Percentiles rank a stretch among this genome's conserved stretches.
Evolutionary conservation across 352 stramenopile genomes (phyloP).

Genomic region (Blastocystis sp.): DNA sequence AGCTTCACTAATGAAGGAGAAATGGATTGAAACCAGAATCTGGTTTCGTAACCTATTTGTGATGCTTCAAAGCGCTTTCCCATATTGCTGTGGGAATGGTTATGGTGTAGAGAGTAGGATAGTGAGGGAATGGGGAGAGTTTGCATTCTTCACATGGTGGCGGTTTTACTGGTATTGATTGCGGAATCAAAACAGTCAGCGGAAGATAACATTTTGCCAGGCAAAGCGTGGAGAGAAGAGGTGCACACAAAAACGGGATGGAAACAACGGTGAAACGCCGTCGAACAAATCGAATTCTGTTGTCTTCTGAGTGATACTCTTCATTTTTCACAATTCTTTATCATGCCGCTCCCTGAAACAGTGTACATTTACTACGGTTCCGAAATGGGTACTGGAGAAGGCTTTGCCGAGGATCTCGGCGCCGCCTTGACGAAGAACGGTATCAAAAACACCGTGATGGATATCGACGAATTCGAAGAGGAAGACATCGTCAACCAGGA

Average conservation of each 20-base stretch:
- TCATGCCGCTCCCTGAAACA: slow-evolving; percentile 22
- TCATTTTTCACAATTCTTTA: slow-evolving; percentile 7
- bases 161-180: too few species aligned
- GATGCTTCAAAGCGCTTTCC: neutral
- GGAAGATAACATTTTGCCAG: too few species aligned
- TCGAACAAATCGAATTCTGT: neutral
- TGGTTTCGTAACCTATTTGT: neutral
- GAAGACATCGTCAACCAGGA: slow-evolving; percentile 53
- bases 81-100: neutral
- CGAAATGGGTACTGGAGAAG: slow-evolving; percentile 63
- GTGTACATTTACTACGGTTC: slow-evolving; percentile 68
- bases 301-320: neutral
- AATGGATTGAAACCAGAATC: neutral
- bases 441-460: slow-evolving; percentile 56
- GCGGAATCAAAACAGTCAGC: too few species aligned
- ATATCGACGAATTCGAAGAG: slow-evolving; percentile 66
- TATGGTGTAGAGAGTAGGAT: neutral
- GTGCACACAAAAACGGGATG: too few species aligned
- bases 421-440: slow-evolving; percentile 20
- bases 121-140: neutral
- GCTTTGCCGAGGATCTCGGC: slow-evolving; percentile 53
- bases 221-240: too few species aligned
- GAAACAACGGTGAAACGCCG: neutral
- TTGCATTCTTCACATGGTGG: too few species aligned
- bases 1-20: neutral